phyloP scores from a whole-genome alignment of 2,329 filamentous ascomycete species.

The Phaeoacremonium minimum region DNA sequence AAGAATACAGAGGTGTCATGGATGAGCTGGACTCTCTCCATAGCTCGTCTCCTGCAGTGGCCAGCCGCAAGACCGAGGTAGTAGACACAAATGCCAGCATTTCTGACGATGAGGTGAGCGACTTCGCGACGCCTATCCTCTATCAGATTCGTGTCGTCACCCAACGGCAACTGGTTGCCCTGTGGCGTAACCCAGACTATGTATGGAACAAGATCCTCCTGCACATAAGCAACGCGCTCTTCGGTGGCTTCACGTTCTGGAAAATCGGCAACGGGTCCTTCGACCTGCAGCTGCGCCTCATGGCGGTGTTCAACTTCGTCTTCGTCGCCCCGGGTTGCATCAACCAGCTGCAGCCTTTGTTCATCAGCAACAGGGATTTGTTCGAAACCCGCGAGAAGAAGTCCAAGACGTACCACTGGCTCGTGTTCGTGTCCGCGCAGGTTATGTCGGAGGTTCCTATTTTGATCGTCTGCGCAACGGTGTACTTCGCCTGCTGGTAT shows the following conservation, averaged over 20 bases:
- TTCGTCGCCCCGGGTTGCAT: constrained; percentile 71
- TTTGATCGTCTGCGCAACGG: constrained; percentile 56
- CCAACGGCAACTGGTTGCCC: constrained; percentile 54
- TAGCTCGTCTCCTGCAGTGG: not conserved
- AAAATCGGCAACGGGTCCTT: constrained; percentile 50
- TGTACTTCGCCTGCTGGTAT: constrained; percentile 67
- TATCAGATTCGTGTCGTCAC: constrained; percentile 62
- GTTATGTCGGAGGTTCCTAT: constrained; percentile 69
- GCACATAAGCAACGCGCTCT: constrained; percentile 20
- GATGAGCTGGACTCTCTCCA: constrained; percentile 7
- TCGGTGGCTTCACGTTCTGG: constrained; percentile 71
- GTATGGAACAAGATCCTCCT: constrained; percentile 50
- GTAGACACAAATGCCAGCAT: not conserved
- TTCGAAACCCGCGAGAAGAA: constrained; percentile 68
- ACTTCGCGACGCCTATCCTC: constrained; percentile 63
- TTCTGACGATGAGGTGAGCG: constrained; percentile 1
- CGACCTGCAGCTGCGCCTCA: constrained; percentile 66
- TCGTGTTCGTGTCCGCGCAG: constrained; percentile 61
- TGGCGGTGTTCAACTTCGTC: constrained; percentile 73
- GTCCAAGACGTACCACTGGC: constrained; percentile 77
- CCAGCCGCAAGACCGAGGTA: not conserved
- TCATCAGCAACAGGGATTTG: constrained; percentile 58
- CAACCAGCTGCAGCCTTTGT: constrained; percentile 71
- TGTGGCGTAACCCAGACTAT: constrained; percentile 66
- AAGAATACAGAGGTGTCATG: constrained; percentile 4